phyloP scores from a whole-genome alignment of 192 early-diverging fungal species.

The Backusella circina region DNA sequence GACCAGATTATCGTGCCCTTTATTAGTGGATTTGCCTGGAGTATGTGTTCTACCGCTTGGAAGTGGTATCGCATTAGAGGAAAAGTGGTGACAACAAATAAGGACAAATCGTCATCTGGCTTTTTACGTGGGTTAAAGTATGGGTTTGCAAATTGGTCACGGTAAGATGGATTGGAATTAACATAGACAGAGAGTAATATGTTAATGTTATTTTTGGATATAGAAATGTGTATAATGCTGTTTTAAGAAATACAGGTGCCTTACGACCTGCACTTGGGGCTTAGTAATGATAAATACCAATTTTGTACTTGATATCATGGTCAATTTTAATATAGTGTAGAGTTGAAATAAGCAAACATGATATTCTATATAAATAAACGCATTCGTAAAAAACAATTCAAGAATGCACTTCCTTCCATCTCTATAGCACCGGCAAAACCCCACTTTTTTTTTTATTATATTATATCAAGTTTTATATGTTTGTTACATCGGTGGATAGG shows the following conservation, averaged over 20 bases:
- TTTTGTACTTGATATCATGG: too few relatives aligned
- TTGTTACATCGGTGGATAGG: neutral
- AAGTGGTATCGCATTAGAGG: constrained; percentile 21
- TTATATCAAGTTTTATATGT: neutral
- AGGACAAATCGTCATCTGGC: neutral
- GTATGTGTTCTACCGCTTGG: constrained; percentile 22
- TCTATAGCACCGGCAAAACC: neutral
- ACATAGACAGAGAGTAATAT: neutral
- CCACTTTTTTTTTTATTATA: neutral
- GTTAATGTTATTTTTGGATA: neutral
- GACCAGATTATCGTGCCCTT: constrained; percentile 37
- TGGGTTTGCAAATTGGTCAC: constrained; percentile 4
- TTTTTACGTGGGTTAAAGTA: constrained; percentile 8
- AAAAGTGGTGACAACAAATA: neutral
- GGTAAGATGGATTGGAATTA: constrained; percentile 6
- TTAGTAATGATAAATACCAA: neutral
- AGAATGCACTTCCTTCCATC: neutral
- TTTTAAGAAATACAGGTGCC: neutral
- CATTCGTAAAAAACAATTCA: neutral
- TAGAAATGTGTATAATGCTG: neutral
- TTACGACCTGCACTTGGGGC: neutral
- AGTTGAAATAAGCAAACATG: neutral
- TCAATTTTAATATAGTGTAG: neutral
- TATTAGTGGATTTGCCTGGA: constrained; percentile 33
- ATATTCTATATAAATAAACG: neutral